Base-by-base conservation (phyloP, 768 basidiomycete species). In the Termitomyces bulborhizus region DNA sequence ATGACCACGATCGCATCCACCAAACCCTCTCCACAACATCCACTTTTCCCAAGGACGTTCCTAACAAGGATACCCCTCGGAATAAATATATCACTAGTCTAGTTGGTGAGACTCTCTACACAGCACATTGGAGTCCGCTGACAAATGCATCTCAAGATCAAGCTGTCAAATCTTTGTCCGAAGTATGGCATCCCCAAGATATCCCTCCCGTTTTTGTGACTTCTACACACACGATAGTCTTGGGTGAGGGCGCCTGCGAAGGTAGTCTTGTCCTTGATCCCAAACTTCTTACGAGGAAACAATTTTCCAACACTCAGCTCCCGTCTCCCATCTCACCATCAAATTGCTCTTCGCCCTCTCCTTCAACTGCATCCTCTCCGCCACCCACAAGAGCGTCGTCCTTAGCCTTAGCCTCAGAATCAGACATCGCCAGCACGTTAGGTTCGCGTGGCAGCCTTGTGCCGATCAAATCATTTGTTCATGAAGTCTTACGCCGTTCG, bases 401-500 rank as follows among this genome's bases (percentile, higher is more conserved):
- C 42, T 56, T 65, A 34, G 62, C 37, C 42, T 56, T 65, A 34
- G 62, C 57, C 45, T 62, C 60, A 51, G 65, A 60, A 54, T 56
- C 43, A 54, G 63, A 65, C 40, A 45, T 50, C 9, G 34, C 58
- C 9, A 53, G 37, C 36, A 51, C 47, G 39, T 52, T 57, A 37
- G 64, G 64, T 39, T 65, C 68, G 24, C 72, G 69, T 50, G 60
- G 65, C 58, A 73, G 76, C 46, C 65, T 82, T 16, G 71, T 82
- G 7, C 85, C 88, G 7, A 78, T 91, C 59, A 85, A 81, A 60
- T 76, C 79, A 4, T 96, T 96, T 63, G 90, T 96, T 29, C 88
- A 91, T 65, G 92, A 96, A 70, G 88, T 94, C 7, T 78, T 96
- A 13, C 81, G 90, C 50, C 86, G 93, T 37, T 93, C 90, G 12